Conservation (phyloP, 129 eudicot species). For the Rutidosis leptorrhynchoides region DNA sequence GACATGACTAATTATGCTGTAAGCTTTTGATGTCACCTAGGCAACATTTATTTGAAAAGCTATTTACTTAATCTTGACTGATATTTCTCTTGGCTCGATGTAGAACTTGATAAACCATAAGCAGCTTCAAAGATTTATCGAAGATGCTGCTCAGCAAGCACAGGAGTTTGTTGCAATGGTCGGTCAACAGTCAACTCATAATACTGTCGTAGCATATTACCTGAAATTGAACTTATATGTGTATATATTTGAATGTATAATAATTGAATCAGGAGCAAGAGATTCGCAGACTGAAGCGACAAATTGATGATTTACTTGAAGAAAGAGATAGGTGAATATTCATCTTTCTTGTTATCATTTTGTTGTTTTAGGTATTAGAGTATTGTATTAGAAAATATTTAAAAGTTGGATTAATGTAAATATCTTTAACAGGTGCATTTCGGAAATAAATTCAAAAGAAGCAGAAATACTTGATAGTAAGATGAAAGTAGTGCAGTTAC, state of each 20-base stretch:
- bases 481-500: conserved; percentile 57
- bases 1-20: conserved; percentile 85
- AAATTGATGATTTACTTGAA: conserved; percentile 52
- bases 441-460: conserved; percentile 49
- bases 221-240: conserved; percentile 18
- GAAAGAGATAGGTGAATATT: conserved; percentile 60
- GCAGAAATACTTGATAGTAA: conserved; percentile 48
- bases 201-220: conserved; percentile 4
- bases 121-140: conserved; percentile 64
- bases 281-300: conserved; percentile 50
- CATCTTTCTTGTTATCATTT: background rate
- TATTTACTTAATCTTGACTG: conserved; percentile 12
- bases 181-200: background rate
- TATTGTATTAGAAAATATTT: background rate
- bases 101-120: conserved; percentile 62
- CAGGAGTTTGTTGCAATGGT: conserved; percentile 56
- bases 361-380: background rate
- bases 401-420: background rate
- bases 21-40: conserved; percentile 34
- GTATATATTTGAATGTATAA: conserved; percentile 19
- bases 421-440: conserved; percentile 44
- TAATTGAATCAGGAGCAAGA: conserved; percentile 58
- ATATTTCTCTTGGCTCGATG: conserved; percentile 22
- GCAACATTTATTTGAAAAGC: background rate
- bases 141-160: conserved; percentile 66